Conservation (phyloP, 768 basidiomycete genomes). For the Lentinus tigrinus region DNA sequence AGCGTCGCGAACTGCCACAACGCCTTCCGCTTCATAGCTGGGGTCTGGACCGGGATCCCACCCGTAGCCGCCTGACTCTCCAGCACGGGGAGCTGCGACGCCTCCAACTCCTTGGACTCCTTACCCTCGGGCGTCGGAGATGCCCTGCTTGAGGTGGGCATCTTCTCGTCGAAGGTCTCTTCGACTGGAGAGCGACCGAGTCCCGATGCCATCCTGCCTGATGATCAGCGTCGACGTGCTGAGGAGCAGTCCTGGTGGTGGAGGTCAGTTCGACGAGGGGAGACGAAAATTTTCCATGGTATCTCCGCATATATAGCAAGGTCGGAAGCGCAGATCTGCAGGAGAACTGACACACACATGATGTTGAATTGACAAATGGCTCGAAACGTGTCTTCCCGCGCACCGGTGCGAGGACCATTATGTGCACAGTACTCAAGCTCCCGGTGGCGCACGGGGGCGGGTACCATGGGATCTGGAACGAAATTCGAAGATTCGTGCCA, state of each 20-base stretch:
- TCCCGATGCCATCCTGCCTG: neutral
- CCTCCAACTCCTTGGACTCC: neutral
- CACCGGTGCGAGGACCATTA: too few species aligned
- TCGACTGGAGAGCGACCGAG: neutral
- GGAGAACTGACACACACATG: neutral
- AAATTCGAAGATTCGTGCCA: too few species aligned
- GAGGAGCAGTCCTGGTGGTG: neutral
- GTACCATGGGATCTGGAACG: too few species aligned
- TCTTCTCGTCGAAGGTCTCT: neutral
- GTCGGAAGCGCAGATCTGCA: neutral
- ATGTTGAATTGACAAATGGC: neutral
- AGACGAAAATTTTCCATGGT: neutral
- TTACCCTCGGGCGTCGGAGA: neutral
- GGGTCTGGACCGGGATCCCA: neutral
- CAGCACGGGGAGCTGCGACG: neutral
- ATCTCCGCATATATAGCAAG: neutral
- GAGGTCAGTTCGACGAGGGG: neutral
- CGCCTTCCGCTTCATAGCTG: constrained; percentile 6
- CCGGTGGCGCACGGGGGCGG: too few species aligned
- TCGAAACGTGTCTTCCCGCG: too few species aligned
- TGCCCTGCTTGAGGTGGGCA: neutral
- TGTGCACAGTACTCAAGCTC: too few species aligned
- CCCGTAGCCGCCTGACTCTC: neutral
- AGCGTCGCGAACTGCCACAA: constrained; percentile 50
- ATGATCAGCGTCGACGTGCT: neutral